phyloP scores from a whole-genome alignment of 345 rosid species.

The Eucalyptus erythrocorys region DNA sequence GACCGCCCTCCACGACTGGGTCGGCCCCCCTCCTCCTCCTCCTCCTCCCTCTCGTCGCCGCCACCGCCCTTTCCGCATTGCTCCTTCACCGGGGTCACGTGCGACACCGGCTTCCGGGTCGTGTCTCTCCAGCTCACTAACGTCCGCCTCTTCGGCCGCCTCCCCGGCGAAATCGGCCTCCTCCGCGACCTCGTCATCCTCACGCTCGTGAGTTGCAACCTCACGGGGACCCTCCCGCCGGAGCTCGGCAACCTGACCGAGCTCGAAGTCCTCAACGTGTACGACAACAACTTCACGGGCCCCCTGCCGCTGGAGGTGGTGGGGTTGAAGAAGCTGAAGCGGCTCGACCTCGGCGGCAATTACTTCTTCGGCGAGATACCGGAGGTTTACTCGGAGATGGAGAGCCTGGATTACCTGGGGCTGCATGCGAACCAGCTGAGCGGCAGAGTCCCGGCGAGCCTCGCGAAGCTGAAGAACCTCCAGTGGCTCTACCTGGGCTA shows the following conservation, averaged over 20 bases:
- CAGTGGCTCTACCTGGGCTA: conserved; percentile 48
- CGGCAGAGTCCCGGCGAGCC: conserved; percentile 44
- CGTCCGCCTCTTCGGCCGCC: conserved; percentile 29
- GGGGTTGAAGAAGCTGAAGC: conserved; percentile 37
- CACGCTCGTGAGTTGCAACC: conserved; percentile 31
- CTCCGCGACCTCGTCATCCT: conserved; percentile 49
- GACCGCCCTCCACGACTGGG: conserved; percentile 66
- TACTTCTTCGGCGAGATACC: conserved; percentile 68
- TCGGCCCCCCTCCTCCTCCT: too few species aligned
- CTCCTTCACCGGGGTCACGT: conserved; percentile 68
- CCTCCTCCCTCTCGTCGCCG: conserved; percentile 16
- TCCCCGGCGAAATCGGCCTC: conserved; percentile 68
- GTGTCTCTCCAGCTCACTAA: conserved; percentile 49
- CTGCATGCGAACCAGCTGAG: conserved; percentile 43
- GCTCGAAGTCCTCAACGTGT: conserved; percentile 50
- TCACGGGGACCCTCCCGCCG: conserved; percentile 46
- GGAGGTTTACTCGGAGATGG: conserved; percentile 50
- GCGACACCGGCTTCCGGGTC: conserved; percentile 40
- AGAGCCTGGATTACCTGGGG: conserved; percentile 57
- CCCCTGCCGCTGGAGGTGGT: conserved; percentile 39
- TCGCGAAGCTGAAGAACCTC: conserved; percentile 50
- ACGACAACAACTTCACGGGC: conserved; percentile 64
- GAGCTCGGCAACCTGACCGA: conserved; percentile 10
- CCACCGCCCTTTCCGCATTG: conserved; percentile 55
- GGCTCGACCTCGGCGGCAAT: conserved; percentile 64